Evolutionary conservation across 805 yeast species (phyloP), one percentile per base, ranked within the genome.

Genomic region (Myxozyma udenii): DNA sequence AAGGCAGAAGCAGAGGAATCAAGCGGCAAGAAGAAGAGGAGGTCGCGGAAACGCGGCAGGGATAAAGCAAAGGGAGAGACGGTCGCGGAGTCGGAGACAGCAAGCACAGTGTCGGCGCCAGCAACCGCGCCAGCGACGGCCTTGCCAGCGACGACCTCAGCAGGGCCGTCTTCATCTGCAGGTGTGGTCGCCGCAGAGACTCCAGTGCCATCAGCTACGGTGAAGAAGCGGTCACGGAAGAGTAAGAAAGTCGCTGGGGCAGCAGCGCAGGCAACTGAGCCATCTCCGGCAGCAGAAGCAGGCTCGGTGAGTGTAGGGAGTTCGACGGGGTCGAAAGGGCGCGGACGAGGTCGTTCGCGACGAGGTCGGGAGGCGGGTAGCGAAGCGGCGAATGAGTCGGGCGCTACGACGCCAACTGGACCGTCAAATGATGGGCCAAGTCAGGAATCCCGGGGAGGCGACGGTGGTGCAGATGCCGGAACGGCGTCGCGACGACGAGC

Each of bases 51-150:
- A 22, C 30, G 28, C 25, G 16, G 24, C 9, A 18, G 42, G 18
- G 42, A 39, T 22, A 39, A 39, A 24, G 30, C 18, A 11, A 39
- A 39, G 42, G 26, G 14, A 28, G 33, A n/a, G n/a, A n/a, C n/a
- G n/a, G n/a, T n/a, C n/a, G n/a, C n/a, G n/a, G n/a, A n/a, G n/a
- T n/a, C n/a, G n/a, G n/a, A n/a, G n/a, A n/a, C n/a, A n/a, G n/a
- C n/a, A n/a, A n/a, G n/a, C n/a, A n/a, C n/a, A n/a, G n/a, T n/a
- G n/a, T n/a, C n/a, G n/a, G n/a, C n/a, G n/a, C n/a, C n/a, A n/a
- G n/a, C 32, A 12, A 26, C 32, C 11, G 11, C 32, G 32, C 32
- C 32, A 26, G 6, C 32, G 32, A 26, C 32, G 32, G 6, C 32
- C 6, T 26, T 12, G 32, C 12, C 32, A 26, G 6, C 32, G 32